Evolutionary conservation across 371 early-diverging fungal genomes (phyloP).

Genomic region (Rhizopus delemar): DNA sequence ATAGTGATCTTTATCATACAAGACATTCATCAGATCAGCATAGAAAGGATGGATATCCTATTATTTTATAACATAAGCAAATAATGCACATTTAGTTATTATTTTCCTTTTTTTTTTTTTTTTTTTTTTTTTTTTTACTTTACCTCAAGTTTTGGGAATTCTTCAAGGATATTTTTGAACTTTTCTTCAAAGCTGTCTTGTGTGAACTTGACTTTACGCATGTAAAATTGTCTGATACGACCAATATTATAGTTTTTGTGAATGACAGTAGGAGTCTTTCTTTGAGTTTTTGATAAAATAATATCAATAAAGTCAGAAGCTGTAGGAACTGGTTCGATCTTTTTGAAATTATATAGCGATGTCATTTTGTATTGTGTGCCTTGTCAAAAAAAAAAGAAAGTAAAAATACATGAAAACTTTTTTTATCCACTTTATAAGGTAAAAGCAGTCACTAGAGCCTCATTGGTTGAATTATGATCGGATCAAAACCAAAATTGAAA

Average conservation of each 20-base stretch:
- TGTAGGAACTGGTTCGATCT: slow-evolving; percentile 96
- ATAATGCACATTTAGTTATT: no score
- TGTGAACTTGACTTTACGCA: slow-evolving; percentile 99
- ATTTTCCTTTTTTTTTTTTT: no score
- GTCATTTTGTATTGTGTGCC: slow-evolving; percentile 11
- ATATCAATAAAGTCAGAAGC: slow-evolving; percentile 97
- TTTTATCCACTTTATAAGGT: not conserved
- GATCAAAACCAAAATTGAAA: no score
- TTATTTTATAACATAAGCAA: not conserved
- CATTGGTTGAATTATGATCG: no score
- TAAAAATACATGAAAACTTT: not conserved
- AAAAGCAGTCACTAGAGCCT: not conserved
- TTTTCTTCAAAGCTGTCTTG: slow-evolving; percentile 98
- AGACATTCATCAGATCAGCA: slow-evolving; percentile 99
- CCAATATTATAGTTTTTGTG: slow-evolving; percentile 95
- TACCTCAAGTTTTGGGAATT: slow-evolving; percentile 99
- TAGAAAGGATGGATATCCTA: slow-evolving; percentile 77
- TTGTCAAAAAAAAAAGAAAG: not conserved
- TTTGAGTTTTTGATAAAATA: slow-evolving; percentile 98
- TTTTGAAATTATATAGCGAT: slow-evolving; percentile 95
- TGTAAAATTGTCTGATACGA: slow-evolving; percentile 99
- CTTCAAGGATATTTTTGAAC: slow-evolving; percentile 89
- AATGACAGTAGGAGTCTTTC: slow-evolving; percentile 99
- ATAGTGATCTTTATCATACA: slow-evolving; percentile 99
- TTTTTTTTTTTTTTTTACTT: no score